These are phyloP conservation scores for Saccharomycopsis malanga DNA, from an alignment of 805 yeast genomes.

Conservation along the genomic window DNA sequence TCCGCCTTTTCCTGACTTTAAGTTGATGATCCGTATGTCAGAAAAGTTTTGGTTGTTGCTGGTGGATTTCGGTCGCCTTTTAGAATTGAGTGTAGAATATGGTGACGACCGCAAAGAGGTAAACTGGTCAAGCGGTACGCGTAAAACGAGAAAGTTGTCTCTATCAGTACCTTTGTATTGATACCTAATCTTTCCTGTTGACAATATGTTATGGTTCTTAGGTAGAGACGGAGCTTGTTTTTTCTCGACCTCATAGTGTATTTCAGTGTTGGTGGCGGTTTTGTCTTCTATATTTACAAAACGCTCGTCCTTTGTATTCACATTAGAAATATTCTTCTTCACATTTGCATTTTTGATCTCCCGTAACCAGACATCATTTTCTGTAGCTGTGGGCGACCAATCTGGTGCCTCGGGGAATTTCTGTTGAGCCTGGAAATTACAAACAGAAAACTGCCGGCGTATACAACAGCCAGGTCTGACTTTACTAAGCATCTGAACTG, in stretches of 20 bases:
- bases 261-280: background rate
- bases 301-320: background rate
- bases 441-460: background rate
- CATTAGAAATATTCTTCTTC: background rate
- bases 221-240: background rate
- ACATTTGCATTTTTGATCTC: constrained; percentile 15
- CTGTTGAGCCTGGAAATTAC: background rate
- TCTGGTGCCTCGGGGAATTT: constrained; percentile 14
- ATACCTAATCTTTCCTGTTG: background rate
- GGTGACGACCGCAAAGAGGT: constrained; percentile 10
- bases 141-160: constrained; percentile 2
- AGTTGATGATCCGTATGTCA: constrained; percentile 61
- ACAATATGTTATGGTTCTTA: background rate
- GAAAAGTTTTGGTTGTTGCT: constrained; percentile 39
- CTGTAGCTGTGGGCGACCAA: constrained; percentile 34
- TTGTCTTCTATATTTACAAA: constrained; percentile 3
- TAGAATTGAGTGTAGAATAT: constrained; percentile 28
- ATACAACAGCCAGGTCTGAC: too few species aligned
- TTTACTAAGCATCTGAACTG: too few species aligned
- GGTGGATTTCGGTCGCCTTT: constrained; percentile 34
- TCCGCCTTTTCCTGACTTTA: constrained; percentile 82
- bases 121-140: constrained; percentile 15
- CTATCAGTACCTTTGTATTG: background rate
- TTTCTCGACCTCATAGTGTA: too few species aligned
- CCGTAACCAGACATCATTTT: constrained; percentile 38